Conservation (phyloP, 1,284 basidiomycete species). For the Ustilago nuda region DNA sequence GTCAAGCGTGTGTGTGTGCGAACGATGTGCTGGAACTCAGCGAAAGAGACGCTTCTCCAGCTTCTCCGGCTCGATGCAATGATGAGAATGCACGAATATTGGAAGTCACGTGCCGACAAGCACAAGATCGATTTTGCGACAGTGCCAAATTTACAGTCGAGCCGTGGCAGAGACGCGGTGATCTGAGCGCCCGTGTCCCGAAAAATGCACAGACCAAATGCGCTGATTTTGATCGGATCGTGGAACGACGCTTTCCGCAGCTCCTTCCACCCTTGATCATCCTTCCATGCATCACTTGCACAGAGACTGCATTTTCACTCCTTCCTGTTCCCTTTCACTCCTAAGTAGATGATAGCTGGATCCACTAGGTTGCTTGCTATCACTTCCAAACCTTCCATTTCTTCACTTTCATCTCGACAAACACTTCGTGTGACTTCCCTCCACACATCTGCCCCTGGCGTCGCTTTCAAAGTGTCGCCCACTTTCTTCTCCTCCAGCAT, state of each 20-base stretch:
- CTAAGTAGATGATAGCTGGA: slow-evolving; percentile 24
- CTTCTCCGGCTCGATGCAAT: neutral
- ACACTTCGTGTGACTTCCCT: slow-evolving; percentile 10
- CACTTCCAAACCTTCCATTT: neutral
- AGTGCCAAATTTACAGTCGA: slow-evolving; percentile 17
- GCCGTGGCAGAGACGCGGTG: slow-evolving; percentile 5
- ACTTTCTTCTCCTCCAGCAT: slow-evolving; percentile 8
- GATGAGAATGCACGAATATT: neutral
- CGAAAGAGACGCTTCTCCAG: too few relatives aligned
- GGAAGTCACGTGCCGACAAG: neutral
- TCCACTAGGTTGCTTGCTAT: slow-evolving; percentile 13
- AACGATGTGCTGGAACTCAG: too few relatives aligned
- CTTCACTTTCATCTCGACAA: neutral
- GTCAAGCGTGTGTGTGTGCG: neutral
- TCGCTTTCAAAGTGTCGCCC: slow-evolving; percentile 20
- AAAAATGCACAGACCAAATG: slow-evolving; percentile 6
- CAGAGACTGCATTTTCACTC: neutral
- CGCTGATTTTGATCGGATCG: slow-evolving; percentile 1
- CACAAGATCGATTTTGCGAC: slow-evolving; percentile 11
- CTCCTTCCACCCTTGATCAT: neutral
- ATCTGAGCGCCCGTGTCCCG: slow-evolving; percentile 1
- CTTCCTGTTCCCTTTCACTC: neutral
- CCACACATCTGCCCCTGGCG: slow-evolving; percentile 14
- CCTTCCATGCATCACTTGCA: neutral
- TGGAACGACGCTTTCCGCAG: slow-evolving; percentile 8